Evolutionary conservation across 2,329 filamentous ascomycete species (phyloP).

Genomic region (Podosphaera xanthii): DNA sequence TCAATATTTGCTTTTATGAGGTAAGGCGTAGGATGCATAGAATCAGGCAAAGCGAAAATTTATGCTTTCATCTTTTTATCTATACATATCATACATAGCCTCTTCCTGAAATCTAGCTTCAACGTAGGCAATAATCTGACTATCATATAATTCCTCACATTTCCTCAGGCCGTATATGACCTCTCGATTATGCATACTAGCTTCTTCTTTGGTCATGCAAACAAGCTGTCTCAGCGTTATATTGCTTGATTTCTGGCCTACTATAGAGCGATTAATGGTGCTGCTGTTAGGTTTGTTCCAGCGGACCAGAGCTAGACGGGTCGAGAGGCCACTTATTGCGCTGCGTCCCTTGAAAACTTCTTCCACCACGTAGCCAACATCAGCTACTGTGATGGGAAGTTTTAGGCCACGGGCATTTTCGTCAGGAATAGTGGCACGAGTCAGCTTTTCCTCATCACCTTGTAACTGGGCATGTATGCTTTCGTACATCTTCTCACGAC

Average conservation of each 20-base stretch:
- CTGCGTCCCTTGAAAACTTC: constrained; percentile 74
- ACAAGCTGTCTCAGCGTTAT: constrained; percentile 52
- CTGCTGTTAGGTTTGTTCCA: constrained; percentile 47
- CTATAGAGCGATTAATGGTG: constrained; percentile 36
- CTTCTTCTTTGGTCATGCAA: constrained; percentile 85
- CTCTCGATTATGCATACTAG: constrained; percentile 53
- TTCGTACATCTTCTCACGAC: constrained; percentile 80
- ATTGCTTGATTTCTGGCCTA: constrained; percentile 57
- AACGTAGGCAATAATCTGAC: constrained; percentile 41
- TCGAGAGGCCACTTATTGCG: constrained; percentile 59
- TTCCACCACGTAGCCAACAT: constrained; percentile 73
- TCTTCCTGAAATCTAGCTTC: constrained; percentile 46
- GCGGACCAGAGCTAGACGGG: constrained; percentile 53
- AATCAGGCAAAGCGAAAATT: no score
- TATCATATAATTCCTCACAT: constrained; percentile 52
- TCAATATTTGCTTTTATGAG: no score
- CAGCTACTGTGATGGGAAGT: constrained; percentile 52
- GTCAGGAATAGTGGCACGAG: constrained; percentile 25
- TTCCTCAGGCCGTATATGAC: constrained; percentile 47
- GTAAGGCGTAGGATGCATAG: no score
- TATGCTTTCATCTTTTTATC: constrained; percentile 12
- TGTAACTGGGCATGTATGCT: constrained; percentile 56
- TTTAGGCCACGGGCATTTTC: constrained; percentile 43
- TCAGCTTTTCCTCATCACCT: constrained; percentile 49
- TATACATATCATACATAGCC: constrained; percentile 31